Evolutionary conservation across 495 filamentous ascomycete species (phyloP).

Genomic region (Tirmania nivea): DNA sequence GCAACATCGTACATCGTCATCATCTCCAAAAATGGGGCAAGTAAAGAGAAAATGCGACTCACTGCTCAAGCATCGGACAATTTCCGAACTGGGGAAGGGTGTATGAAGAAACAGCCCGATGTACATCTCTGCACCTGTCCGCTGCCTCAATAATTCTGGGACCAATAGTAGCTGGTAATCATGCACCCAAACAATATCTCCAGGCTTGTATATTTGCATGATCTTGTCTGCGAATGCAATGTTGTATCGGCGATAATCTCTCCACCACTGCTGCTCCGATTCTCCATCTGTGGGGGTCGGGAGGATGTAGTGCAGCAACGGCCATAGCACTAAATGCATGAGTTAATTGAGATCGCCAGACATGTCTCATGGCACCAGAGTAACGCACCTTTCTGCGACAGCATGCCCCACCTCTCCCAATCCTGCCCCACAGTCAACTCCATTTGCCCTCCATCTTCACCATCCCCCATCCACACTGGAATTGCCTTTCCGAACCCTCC

Average conservation of each 20-base stretch:
- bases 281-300: conserved; percentile 63
- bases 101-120: conserved; percentile 82
- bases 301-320: conserved; percentile 81
- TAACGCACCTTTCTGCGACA: conserved; percentile 51
- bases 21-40: neutral
- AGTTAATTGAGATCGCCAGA: neutral
- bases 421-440: conserved; percentile 46
- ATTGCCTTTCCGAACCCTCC: conserved; percentile 37
- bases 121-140: conserved; percentile 55
- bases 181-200: conserved; percentile 76
- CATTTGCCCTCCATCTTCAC: conserved; percentile 38
- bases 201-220: conserved; percentile 61
- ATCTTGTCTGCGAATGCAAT: conserved; percentile 73
- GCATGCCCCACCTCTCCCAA: conserved; percentile 47
- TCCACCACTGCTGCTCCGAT: conserved; percentile 55
- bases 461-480: conserved; percentile 70
- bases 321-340: conserved; percentile 34
- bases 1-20: neutral
- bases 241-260: conserved; percentile 73
- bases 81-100: conserved; percentile 86
- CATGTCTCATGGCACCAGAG: neutral
- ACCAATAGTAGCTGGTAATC: conserved; percentile 80
- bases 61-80: conserved; percentile 31
- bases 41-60: neutral
- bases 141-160: conserved; percentile 62